Evolutionary conservation across 2,329 filamentous ascomycete genomes (phyloP).

Genomic region (Microsporum audouinii): DNA sequence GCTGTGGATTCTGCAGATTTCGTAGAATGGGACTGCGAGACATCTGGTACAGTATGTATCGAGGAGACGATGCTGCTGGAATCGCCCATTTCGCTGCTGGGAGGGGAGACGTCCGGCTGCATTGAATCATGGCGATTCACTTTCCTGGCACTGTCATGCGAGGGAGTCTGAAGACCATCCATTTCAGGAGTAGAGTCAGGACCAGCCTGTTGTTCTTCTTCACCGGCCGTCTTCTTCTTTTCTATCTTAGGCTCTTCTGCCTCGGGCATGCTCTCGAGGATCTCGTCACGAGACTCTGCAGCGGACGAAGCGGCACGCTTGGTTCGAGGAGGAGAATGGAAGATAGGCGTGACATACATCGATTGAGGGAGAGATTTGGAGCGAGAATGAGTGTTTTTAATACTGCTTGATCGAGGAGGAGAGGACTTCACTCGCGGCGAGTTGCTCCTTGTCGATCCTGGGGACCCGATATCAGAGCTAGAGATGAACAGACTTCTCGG

Average conservation of each 20-base stretch:
- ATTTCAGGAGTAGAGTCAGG: conserved; percentile 5
- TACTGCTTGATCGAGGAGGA: conserved; percentile 17
- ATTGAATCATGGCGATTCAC: neutral
- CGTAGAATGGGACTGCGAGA: neutral
- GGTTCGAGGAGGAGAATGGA: neutral
- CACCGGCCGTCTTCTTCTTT: neutral
- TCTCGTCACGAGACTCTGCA: conserved; percentile 3
- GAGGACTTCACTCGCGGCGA: conserved; percentile 20
- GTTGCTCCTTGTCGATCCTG: conserved; percentile 5
- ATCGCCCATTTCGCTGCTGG: neutral
- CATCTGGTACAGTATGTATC: conserved; percentile 2
- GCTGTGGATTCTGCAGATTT: neutral
- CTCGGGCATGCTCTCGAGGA: conserved; percentile 31
- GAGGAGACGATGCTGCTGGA: conserved; percentile 8
- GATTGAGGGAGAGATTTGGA: conserved; percentile 10
- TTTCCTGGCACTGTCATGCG: neutral
- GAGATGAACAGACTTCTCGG: conserved; percentile 33
- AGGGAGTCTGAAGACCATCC: neutral
- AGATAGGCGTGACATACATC: neutral
- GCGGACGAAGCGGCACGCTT: neutral
- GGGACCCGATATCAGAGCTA: conserved; percentile 16
- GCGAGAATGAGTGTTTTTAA: conserved; percentile 9
- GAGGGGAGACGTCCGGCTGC: conserved; percentile 3
- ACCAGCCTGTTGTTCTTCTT: conserved; percentile 8
- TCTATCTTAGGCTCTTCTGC: conserved; percentile 19